A percentile compares a stretch with the other conserved stretches of the same genome.
Conservation (phyloP, 2,329 filamentous ascomycete species). For the Ophiosphaerella narmari region DNA sequence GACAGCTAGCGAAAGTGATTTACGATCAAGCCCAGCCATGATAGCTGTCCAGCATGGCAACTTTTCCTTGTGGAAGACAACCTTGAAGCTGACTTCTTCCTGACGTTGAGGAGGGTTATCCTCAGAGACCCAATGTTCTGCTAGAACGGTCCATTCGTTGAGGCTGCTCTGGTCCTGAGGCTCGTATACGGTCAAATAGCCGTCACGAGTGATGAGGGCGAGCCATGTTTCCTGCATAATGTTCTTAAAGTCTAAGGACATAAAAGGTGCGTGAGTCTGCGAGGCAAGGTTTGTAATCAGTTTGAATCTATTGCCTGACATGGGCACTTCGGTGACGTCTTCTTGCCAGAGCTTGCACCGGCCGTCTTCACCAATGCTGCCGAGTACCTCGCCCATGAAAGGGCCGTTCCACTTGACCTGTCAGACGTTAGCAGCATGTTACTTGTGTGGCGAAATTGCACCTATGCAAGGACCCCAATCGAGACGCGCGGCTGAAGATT, state of each 20-base stretch:
- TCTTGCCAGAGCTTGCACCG: constrained; percentile 92
- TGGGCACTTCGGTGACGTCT: constrained; percentile 76
- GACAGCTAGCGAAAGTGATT: constrained; percentile 80
- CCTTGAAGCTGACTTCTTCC: constrained; percentile 84
- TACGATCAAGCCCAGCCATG: constrained; percentile 77
- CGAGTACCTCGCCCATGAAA: constrained; percentile 85
- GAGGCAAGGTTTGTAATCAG: constrained; percentile 65
- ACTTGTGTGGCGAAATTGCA: constrained; percentile 17
- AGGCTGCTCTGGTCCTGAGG: constrained; percentile 84
- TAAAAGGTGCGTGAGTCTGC: constrained; percentile 71
- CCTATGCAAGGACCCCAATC: constrained; percentile 21
- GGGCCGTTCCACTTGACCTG: constrained; percentile 93
- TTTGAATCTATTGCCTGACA: constrained; percentile 79
- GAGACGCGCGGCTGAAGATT: constrained; percentile 19
- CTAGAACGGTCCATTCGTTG: constrained; percentile 73
- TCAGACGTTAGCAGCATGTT: constrained; percentile 23
- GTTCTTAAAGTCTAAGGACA: constrained; percentile 84
- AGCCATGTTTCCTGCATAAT: constrained; percentile 84
- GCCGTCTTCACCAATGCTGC: constrained; percentile 86
- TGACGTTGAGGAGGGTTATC: constrained; percentile 68
- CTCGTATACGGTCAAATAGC: constrained; percentile 78
- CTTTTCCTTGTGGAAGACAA: constrained; percentile 86
- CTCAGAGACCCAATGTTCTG: constrained; percentile 74
- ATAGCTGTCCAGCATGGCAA: constrained; percentile 78
- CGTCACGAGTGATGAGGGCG: constrained; percentile 82